Base-by-base conservation (phyloP, 768 basidiomycete species). In the Xerocomellus chrysenteron region DNA sequence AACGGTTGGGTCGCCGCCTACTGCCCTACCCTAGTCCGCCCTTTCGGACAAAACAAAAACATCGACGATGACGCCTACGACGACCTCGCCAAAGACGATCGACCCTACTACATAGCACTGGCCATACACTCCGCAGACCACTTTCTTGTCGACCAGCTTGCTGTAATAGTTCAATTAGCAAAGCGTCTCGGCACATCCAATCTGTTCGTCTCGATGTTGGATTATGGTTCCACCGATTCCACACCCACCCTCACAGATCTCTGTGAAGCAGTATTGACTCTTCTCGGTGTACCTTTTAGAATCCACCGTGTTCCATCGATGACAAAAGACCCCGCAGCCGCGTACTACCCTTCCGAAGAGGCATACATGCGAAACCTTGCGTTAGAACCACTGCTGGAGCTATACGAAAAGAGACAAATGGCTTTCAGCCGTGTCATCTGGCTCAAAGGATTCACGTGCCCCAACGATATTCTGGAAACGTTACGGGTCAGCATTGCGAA, bases 361-460 rank as follows among this genome's bases (percentile, higher is more conserved):
- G 92, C 96, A 0, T 84, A 94, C 68, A 94, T 88, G 75, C 83
- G 94, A 39, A 99, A 98, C 69, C 78, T 98, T 30, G 97, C 87
- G 0, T 75, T 99, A 33, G 94, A 97, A 63, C 97, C 97, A 0
- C 75, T 99, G 14, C 76, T 83, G 26, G 97, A 99, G 66, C 81
- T 99, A 4, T 78, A 82, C 63, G 74, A 83, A 62, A 88, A 82
- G 65, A 77, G 94, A 26, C 82, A 83, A 24, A 88, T 98, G 68
- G 82, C 82, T 55, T 99, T 99, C 73, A 82, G 86, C 61, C 79
- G 94, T 11, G 97, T 98, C 37, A 83, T 99, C 44, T 99, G 97
- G 97, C 80, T 98, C 58, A 99, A 98, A 68, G 97, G 97, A 0
- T 99, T 99, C 71, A 98, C 97, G 0, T 99, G 97, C 68, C 97